Evolutionary conservation across 176 grass and related monocot species (phyloP).

Genomic region (Triticum dicoccoides): DNA sequence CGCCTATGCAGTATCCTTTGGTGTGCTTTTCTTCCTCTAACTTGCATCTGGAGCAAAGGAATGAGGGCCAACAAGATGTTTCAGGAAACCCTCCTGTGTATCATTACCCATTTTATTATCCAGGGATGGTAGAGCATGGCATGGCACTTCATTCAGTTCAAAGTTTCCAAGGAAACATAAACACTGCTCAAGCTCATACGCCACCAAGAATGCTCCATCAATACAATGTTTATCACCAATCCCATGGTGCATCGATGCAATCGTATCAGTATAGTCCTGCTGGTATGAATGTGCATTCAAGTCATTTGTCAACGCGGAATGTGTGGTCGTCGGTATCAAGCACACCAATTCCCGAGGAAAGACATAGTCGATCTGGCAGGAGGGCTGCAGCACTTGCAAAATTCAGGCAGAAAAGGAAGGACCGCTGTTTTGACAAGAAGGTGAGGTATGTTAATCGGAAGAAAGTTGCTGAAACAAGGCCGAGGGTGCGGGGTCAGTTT

Average conservation of each 20-base stretch:
- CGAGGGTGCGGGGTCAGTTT: slow-evolving; percentile 86
- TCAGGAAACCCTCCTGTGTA: slow-evolving; percentile 53
- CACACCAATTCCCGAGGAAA: slow-evolving; percentile 48
- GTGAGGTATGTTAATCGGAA: slow-evolving; percentile 90
- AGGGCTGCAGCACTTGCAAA: slow-evolving; percentile 86
- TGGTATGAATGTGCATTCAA: slow-evolving; percentile 53
- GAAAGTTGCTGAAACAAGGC: slow-evolving; percentile 83
- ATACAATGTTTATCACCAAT: slow-evolving; percentile 61
- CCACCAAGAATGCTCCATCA: slow-evolving; percentile 48
- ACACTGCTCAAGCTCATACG: slow-evolving; percentile 45
- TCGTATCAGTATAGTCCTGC: slow-evolving; percentile 61
- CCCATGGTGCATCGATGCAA: slow-evolving; percentile 46
- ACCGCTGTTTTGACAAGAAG: slow-evolving; percentile 94
- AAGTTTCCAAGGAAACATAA: slow-evolving; percentile 67
- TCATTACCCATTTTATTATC: slow-evolving; percentile 75
- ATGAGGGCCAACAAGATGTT: slow-evolving; percentile 50
- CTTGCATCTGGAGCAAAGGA: slow-evolving; percentile 54
- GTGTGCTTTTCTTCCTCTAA: slow-evolving; percentile 60
- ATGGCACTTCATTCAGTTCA: slow-evolving; percentile 46
- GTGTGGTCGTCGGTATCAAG: slow-evolving; percentile 48
- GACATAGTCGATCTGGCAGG: slow-evolving; percentile 48
- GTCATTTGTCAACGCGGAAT: slow-evolving; percentile 49
- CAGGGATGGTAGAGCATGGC: slow-evolving; percentile 60
- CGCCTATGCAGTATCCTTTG: slow-evolving; percentile 43
- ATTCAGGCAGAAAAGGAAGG: slow-evolving; percentile 90